Evolutionary conservation across 495 filamentous ascomycete species (phyloP).

Genomic region (Elasticomyces elasticus): DNA sequence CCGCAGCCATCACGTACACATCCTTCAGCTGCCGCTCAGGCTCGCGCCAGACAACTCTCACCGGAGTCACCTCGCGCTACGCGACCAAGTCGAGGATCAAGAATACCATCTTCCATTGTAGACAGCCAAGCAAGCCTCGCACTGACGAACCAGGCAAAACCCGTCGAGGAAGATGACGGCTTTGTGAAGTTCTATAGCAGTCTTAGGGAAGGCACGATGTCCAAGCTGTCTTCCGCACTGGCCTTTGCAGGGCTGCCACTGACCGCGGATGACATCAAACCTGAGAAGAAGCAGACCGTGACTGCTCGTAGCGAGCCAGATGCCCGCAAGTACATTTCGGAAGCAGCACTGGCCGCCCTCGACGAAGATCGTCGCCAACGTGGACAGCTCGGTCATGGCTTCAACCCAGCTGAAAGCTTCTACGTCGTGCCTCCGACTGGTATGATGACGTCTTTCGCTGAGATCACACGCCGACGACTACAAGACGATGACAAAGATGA

Average conservation of each 20-base stretch:
- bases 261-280: constrained; percentile 39
- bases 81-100: not conserved
- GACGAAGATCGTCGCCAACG: constrained; percentile 35
- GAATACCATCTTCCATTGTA: constrained; percentile 15
- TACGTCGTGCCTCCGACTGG: constrained; percentile 90
- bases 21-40: constrained; percentile 13
- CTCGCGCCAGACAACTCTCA: constrained; percentile 7
- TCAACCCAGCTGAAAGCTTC: constrained; percentile 66
- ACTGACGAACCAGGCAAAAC: not conserved
- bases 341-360: constrained; percentile 64
- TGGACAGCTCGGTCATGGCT: constrained; percentile 29
- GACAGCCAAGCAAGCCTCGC: constrained; percentile 15
- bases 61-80: constrained; percentile 9
- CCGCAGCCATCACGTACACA: not conserved
- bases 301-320: constrained; percentile 55
- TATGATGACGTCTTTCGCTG: constrained; percentile 80
- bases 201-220: constrained; percentile 67
- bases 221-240: constrained; percentile 73
- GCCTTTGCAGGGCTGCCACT: constrained; percentile 88
- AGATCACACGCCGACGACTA: constrained; percentile 47
- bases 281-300: constrained; percentile 8
- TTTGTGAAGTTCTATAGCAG: constrained; percentile 86
- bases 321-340: constrained; percentile 64
- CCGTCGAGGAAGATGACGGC: constrained; percentile 16
- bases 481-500: constrained; percentile 56